Percentiles rank a stretch among this genome's conserved stretches.
Evolutionary conservation across 176 grass and related monocot genomes (phyloP).

Genomic region (Avena eriantha): DNA sequence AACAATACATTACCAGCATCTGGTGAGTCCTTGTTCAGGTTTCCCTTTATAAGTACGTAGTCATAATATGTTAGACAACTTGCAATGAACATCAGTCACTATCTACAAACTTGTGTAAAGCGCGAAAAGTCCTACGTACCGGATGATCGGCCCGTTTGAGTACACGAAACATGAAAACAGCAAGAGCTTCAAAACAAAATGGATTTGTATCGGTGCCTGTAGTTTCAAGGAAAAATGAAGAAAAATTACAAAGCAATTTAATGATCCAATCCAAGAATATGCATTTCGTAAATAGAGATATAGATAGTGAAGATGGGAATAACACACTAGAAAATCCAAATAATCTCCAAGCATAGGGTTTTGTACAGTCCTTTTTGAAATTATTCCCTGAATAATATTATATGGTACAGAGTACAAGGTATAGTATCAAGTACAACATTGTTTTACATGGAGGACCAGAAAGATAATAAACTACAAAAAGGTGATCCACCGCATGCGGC

Average conservation of each 20-base stretch:
- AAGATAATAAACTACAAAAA: neutral
- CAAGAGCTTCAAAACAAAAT: conserved; percentile 90
- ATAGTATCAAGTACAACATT: neutral
- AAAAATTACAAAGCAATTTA: conserved; percentile 8
- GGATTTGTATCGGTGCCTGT: conserved; percentile 89
- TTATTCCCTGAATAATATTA: neutral
- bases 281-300: neutral
- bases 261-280: neutral
- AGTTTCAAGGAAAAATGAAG: conserved; percentile 37
- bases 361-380: neutral
- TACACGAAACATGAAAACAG: conserved; percentile 88
- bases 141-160: conserved; percentile 87
- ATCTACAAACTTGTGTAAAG: conserved; percentile 2
- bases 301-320: neutral
- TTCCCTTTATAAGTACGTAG: conserved; percentile 64
- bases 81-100: neutral
- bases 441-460: neutral
- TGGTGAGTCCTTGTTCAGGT: conserved; percentile 70
- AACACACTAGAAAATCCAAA: neutral
- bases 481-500: neutral
- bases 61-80: conserved; percentile 44
- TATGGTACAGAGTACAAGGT: neutral
- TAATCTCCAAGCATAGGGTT: neutral
- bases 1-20: conserved; percentile 80
- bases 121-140: conserved; percentile 35